phyloP scores from a whole-genome alignment of 2,329 filamentous ascomycete species.

The Biscogniauxia sp. region DNA sequence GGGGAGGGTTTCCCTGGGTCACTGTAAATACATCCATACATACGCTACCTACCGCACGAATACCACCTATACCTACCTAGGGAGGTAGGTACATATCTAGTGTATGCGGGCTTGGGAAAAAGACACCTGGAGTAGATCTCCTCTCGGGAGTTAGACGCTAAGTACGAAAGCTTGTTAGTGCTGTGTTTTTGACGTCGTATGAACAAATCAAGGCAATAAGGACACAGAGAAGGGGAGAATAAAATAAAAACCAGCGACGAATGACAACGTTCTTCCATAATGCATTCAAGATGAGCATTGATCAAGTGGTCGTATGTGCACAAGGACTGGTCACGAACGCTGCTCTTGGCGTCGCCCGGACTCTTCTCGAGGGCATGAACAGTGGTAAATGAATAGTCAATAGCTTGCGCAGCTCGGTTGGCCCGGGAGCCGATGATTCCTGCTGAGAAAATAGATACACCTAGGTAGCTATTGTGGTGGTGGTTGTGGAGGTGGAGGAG shows the following conservation, averaged over 20 bases:
- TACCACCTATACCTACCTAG: too few relatives aligned
- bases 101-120: neutral
- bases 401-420: neutral
- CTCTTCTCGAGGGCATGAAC: neutral
- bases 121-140: neutral
- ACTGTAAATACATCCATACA: neutral
- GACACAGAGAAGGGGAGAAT: too few relatives aligned
- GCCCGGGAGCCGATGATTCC: neutral
- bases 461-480: too few relatives aligned
- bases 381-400: neutral
- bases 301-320: neutral
- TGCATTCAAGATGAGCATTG: neutral
- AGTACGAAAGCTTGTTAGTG: neutral
- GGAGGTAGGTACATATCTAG: too few relatives aligned
- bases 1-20: neutral
- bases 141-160: neutral
- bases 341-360: neutral
- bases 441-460: neutral
- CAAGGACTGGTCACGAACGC: neutral
- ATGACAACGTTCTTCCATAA: neutral
- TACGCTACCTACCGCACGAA: too few relatives aligned
- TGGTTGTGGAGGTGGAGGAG: too few relatives aligned
- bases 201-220: neutral
- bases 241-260: neutral
- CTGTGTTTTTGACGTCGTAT: too few relatives aligned